Conservation (phyloP, 2,329 filamentous ascomycete species). For the Chaetomiaceae sp. region DNA sequence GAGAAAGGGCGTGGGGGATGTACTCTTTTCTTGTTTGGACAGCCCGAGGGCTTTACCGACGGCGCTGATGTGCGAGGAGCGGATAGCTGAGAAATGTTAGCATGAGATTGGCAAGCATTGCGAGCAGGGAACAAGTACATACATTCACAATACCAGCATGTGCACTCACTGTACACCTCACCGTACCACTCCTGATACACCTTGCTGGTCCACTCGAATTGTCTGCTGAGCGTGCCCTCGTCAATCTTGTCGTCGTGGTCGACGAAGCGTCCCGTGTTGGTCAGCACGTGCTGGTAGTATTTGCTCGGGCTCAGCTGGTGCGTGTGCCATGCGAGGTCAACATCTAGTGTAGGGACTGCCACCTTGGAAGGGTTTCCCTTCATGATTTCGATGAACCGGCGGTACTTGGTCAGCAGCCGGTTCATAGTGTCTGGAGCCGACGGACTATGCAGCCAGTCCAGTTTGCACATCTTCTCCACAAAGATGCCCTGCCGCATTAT, state of each 20-base stretch:
- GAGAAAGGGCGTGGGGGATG: constrained; percentile 16
- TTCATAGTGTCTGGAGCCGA: constrained; percentile 58
- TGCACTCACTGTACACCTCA: constrained; percentile 71
- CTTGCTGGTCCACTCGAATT: constrained; percentile 70
- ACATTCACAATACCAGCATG: constrained; percentile 79
- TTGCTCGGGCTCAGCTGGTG: constrained; percentile 63
- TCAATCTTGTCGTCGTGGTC: constrained; percentile 83
- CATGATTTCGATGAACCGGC: constrained; percentile 60
- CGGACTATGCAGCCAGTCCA: constrained; percentile 76
- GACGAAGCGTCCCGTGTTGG: constrained; percentile 53
- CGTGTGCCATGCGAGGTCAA: constrained; percentile 77
- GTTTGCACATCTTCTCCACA: constrained; percentile 65
- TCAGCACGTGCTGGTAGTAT: constrained; percentile 58
- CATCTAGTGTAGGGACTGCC: constrained; percentile 67
- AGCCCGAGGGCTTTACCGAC: constrained; percentile 43
- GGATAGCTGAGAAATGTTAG: constrained; percentile 40
- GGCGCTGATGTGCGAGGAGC: constrained; percentile 50
- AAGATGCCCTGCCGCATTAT: constrained; percentile 64
- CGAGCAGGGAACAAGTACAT: not conserved
- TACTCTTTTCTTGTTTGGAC: constrained; percentile 43
- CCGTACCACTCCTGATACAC: constrained; percentile 61
- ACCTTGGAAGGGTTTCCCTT: constrained; percentile 40
- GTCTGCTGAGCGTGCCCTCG: constrained; percentile 56
- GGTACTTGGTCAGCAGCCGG: constrained; percentile 61
- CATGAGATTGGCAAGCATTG: not conserved